These are phyloP conservation scores for Epicoccum sorghinum DNA, from an alignment of 2,329 filamentous ascomycete species.

Conservation along the genomic window DNA sequence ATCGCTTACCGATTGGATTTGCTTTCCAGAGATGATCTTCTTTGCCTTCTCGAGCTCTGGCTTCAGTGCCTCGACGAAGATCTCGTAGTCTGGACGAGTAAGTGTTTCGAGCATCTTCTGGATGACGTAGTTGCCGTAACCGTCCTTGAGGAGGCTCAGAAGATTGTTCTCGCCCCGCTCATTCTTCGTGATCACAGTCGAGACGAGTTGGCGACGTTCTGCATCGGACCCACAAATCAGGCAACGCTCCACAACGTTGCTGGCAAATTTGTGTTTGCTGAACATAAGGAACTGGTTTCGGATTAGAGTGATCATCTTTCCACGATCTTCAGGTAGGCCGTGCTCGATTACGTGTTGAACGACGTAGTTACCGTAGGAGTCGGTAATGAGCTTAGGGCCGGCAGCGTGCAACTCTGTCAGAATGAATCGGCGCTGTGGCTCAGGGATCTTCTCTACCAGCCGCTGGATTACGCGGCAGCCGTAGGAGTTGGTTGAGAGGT, in stretches of 20 bases:
- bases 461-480: conserved; percentile 93
- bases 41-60: conserved; percentile 55
- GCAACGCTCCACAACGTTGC: conserved; percentile 96
- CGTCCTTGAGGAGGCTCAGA: conserved; percentile 81
- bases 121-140: conserved; percentile 95
- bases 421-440: conserved; percentile 72
- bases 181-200: conserved; percentile 53
- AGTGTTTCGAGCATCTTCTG: conserved; percentile 75
- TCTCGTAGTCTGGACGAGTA: conserved; percentile 47
- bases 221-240: conserved; percentile 72
- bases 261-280: conserved; percentile 95
- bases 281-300: conserved; percentile 72
- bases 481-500: conserved; percentile 78
- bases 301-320: conserved; percentile 75
- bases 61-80: conserved; percentile 50
- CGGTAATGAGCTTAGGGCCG: conserved; percentile 74
- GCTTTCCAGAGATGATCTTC: conserved; percentile 49
- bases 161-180: conserved; percentile 73
- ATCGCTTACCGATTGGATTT: conserved; percentile 48
- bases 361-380: conserved; percentile 96
- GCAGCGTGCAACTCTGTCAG: conserved; percentile 79
- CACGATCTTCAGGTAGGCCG: conserved; percentile 74
- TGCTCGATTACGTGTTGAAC: conserved; percentile 88
- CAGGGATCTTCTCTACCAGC: conserved; percentile 81
- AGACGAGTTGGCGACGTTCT: conserved; percentile 72